phyloP scores from a whole-genome alignment of 2,329 filamentous ascomycete genomes.

The Ilyonectria sp. region DNA sequence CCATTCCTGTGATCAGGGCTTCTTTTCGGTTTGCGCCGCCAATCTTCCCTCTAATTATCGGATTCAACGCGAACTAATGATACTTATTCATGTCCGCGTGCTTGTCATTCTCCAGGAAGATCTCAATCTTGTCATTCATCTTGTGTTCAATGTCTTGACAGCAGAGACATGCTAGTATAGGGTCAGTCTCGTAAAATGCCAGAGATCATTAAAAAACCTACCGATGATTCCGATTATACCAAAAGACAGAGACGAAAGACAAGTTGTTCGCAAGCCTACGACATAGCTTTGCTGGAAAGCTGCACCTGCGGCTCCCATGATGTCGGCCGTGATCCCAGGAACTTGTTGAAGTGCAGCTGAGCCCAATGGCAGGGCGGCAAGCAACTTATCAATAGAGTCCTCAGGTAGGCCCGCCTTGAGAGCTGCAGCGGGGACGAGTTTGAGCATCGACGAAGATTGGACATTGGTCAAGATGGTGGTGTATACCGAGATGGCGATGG shows the following conservation, averaged over 20 bases:
- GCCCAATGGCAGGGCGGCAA: conserved; percentile 48
- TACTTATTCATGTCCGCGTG: conserved; percentile 51
- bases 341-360: conserved; percentile 44
- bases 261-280: conserved; percentile 48
- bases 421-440: conserved; percentile 54
- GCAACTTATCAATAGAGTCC: conserved; percentile 48
- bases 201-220: conserved; percentile 23
- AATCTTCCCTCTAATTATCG: neutral
- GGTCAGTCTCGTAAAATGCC: neutral
- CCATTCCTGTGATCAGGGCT: too few species aligned
- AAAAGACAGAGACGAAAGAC: conserved; percentile 49
- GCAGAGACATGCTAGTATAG: conserved; percentile 27
- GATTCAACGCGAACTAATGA: conserved; percentile 30
- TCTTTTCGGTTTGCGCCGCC: conserved; percentile 1
- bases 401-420: conserved; percentile 53
- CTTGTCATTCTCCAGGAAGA: conserved; percentile 53
- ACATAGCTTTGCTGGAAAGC: conserved; percentile 53
- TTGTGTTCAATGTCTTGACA: conserved; percentile 53
- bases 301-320: conserved; percentile 46
- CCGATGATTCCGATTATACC: conserved; percentile 50
- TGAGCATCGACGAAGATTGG: conserved; percentile 48
- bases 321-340: conserved; percentile 45
- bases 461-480: conserved; percentile 58
- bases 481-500: conserved; percentile 59
- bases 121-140: conserved; percentile 57